Conservation (phyloP, 805 yeast genomes). For the Teunomyces aglyptinius region DNA sequence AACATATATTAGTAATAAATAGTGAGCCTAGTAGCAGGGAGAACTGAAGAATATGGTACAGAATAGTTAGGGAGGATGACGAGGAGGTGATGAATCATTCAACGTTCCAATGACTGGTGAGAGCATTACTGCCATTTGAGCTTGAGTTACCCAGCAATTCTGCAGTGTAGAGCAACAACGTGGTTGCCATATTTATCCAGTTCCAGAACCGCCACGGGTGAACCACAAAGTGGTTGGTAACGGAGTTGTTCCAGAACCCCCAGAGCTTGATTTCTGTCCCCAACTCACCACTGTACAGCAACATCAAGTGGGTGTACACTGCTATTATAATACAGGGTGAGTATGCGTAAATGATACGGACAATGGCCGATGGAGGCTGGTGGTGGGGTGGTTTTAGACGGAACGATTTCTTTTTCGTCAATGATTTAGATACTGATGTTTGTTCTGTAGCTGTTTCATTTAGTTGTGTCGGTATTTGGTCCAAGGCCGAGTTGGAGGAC, state of each 20-base stretch:
- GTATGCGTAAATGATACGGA: constrained; percentile 73
- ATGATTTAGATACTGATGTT: not conserved
- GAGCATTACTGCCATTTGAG: constrained; percentile 28
- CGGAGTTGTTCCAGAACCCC: constrained; percentile 46
- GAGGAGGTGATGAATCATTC: constrained; percentile 19
- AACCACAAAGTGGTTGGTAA: constrained; percentile 25
- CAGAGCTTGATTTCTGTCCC: constrained; percentile 61
- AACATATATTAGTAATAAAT: constrained; percentile 3
- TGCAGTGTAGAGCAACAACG: constrained; percentile 73
- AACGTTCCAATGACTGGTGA: constrained; percentile 45
- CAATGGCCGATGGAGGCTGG: constrained; percentile 34
- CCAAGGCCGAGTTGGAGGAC: constrained; percentile 16
- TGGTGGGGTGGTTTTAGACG: constrained; percentile 15
- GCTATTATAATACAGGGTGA: constrained; percentile 94
- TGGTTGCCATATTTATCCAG: constrained; percentile 86
- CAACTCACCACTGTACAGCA: constrained; percentile 80
- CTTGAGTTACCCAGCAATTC: constrained; percentile 56
- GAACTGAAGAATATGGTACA: constrained; percentile 4
- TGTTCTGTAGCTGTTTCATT: not conserved
- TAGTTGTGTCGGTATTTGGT: not conserved
- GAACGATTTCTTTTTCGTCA: constrained; percentile 11
- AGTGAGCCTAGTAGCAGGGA: constrained; percentile 3
- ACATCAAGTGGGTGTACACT: constrained; percentile 89
- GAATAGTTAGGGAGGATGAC: not conserved
- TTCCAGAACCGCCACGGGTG: constrained; percentile 97